Evolutionary conservation across 208 protist genomes (phyloP).

Genomic region (Tetramitus jugosus): DNA sequence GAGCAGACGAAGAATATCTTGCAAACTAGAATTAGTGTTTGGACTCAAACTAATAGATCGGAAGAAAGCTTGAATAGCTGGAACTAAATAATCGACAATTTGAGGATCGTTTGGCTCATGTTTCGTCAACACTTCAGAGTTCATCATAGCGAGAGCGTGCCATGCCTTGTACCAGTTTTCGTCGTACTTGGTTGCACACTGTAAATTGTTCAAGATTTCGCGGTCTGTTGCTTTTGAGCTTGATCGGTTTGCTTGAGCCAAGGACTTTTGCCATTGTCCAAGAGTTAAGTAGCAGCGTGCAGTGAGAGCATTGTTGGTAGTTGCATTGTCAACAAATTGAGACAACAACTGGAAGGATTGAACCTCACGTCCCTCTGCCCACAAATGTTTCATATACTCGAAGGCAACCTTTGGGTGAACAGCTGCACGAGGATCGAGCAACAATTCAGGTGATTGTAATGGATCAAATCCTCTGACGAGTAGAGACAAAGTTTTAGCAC

Average conservation of each 20-base stretch:
- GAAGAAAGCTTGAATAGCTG: slow-evolving; percentile 90
- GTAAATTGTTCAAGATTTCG: slow-evolving; percentile 52
- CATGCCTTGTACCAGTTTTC: slow-evolving; percentile 90
- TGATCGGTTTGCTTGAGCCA: neutral
- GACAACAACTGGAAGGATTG: neutral
- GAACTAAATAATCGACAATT: slow-evolving; percentile 31
- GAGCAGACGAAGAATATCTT: slow-evolving; percentile 96
- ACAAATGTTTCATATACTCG: slow-evolving; percentile 32
- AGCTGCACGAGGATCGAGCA: neutral
- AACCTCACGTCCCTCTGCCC: slow-evolving; percentile 10
- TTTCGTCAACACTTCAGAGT: slow-evolving; percentile 72
- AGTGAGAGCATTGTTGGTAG: neutral
- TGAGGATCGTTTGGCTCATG: slow-evolving; percentile 31
- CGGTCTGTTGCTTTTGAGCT: neutral
- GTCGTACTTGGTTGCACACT: slow-evolving; percentile 64
- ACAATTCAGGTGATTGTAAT: neutral
- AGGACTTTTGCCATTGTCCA: neutral
- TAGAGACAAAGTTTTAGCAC: neutral
- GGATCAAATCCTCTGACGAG: neutral
- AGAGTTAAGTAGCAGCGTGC: neutral
- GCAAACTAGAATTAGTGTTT: slow-evolving; percentile 58
- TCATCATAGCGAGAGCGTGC: slow-evolving; percentile 91
- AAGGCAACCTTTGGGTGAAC: slow-evolving; percentile 24
- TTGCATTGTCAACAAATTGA: neutral
- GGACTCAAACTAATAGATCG: slow-evolving; percentile 72